These are phyloP conservation scores for Clavulina sp. DNA, from an alignment of 768 basidiomycete species.

Conservation along the genomic window DNA sequence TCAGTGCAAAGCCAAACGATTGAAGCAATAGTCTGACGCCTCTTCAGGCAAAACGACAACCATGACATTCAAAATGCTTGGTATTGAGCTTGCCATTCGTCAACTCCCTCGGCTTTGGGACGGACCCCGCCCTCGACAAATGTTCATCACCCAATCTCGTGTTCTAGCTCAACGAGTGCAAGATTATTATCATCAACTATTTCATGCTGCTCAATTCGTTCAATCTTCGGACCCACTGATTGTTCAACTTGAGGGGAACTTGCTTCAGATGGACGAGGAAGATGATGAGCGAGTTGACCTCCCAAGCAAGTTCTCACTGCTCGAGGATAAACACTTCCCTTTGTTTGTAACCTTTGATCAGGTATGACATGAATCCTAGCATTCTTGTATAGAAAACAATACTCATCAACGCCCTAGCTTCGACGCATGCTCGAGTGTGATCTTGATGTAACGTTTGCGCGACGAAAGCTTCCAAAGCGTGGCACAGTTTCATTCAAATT, in stretches of 20 bases:
- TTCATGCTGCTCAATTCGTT: constrained; percentile 31
- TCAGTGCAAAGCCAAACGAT: constrained; percentile 20
- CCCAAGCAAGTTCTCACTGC: constrained; percentile 35
- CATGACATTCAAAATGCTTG: constrained; percentile 9
- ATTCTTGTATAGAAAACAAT: background rate
- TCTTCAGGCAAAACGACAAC: constrained; percentile 10
- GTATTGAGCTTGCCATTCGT: background rate
- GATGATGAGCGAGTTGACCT: constrained; percentile 26
- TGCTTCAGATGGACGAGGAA: constrained; percentile 29
- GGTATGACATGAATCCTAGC: constrained; percentile 20
- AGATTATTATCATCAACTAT: constrained; percentile 39
- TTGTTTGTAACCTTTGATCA: constrained; percentile 50
- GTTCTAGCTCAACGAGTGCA: constrained; percentile 49
- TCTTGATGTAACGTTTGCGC: too few species aligned
- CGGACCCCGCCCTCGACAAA: background rate
- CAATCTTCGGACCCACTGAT: too few species aligned
- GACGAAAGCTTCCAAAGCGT: too few species aligned
- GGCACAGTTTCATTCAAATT: too few species aligned
- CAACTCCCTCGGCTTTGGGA: background rate
- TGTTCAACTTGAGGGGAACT: constrained; percentile 16
- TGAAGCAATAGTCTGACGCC: background rate
- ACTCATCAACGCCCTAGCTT: constrained; percentile 22
- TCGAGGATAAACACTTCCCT: constrained; percentile 46
- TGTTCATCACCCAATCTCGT: constrained; percentile 10
- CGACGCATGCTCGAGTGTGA: constrained; percentile 32